Conservation (phyloP, 2,329 filamentous ascomycete genomes). For the Akanthomyces lecanii region DNA sequence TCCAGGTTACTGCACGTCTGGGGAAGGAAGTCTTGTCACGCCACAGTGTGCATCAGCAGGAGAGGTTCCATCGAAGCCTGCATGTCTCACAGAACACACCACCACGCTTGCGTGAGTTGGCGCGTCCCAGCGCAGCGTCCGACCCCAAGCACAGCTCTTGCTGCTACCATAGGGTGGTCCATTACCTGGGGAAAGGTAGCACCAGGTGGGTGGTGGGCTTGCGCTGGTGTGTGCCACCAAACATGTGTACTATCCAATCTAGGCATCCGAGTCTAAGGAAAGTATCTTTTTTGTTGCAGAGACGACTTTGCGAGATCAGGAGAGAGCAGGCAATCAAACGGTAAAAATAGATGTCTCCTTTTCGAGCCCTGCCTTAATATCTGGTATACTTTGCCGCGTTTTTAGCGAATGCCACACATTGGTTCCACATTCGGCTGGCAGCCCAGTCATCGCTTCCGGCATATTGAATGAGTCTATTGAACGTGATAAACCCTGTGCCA, state of each 20-base stretch:
- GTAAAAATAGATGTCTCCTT: too few relatives aligned
- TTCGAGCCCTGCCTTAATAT: not conserved
- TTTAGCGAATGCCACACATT: not conserved
- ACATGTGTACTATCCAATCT: too few relatives aligned
- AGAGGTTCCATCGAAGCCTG: not conserved
- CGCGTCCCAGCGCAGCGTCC: not conserved
- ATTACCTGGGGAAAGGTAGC: too few relatives aligned
- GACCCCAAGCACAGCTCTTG: too few relatives aligned
- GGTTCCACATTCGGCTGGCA: slow-evolving; percentile 2
- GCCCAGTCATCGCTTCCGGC: not conserved
- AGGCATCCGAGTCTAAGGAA: too few relatives aligned
- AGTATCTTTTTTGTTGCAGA: too few relatives aligned
- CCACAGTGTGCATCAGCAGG: slow-evolving; percentile 1
- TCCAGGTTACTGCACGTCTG: not conserved
- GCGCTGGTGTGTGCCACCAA: too few relatives aligned
- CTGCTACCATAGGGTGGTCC: too few relatives aligned
- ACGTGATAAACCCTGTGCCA: not conserved
- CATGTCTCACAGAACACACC: slow-evolving; percentile 9
- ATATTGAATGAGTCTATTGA: not conserved
- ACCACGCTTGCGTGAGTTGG: not conserved
- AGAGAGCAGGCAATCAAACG: too few relatives aligned
- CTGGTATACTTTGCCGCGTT: not conserved
- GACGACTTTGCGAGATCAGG: too few relatives aligned
- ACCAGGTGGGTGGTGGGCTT: too few relatives aligned
- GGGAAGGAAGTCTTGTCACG: not conserved